Base-by-base conservation (phyloP, 192 early-diverging fungal species). In the Chytriomyces hyalinus region DNA sequence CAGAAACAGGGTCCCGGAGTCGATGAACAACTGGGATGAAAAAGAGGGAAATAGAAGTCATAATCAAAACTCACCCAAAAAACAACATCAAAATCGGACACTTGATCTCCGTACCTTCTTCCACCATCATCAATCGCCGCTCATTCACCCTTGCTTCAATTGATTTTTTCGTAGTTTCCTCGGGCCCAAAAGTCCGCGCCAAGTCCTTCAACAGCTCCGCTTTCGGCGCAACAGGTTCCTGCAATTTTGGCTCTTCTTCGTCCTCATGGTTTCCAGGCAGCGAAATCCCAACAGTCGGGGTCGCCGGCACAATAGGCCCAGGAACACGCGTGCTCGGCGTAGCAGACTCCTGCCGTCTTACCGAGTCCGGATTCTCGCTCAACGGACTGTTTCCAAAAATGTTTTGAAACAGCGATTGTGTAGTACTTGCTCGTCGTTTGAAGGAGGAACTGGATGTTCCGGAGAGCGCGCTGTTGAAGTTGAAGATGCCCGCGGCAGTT, bases 1-100 rank as follows among this genome's bases (percentile, higher is more conserved):
- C 84, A 0, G 59, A 70, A 13, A 20, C 53, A 26, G 80, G 84
- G 44, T 82, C 80, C 46, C 76, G 70, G 26, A 84, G 47, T 22
- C 75, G 61, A 45, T 68, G 63, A 8, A 80, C 62, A 24, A 72
- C 75, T 81, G 72, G 11, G 7, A 22, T 46, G 74, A 20, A 15
- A 65, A 48, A 6, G 2, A 28, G 11, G 63, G n/a, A 22, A 43
- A 57, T 2, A 57, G 20, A 13, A 57, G 53, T 20, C 53, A 1
- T 0, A 26, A 26, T 26, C 24, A 26, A 26, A 26, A 26, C 24
- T 20, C 53, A 0, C 20, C 15, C 53, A 57, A 57, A n/a, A 57
- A 57, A 57, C 13, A 20, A 57, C 15, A 57, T 13, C 3, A 1
- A 20, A 20, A 20, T 4, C 53, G 13, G 17, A 26, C 24, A 26